Conservation (phyloP, 208 protist species). For the Phytomonas francai region DNA sequence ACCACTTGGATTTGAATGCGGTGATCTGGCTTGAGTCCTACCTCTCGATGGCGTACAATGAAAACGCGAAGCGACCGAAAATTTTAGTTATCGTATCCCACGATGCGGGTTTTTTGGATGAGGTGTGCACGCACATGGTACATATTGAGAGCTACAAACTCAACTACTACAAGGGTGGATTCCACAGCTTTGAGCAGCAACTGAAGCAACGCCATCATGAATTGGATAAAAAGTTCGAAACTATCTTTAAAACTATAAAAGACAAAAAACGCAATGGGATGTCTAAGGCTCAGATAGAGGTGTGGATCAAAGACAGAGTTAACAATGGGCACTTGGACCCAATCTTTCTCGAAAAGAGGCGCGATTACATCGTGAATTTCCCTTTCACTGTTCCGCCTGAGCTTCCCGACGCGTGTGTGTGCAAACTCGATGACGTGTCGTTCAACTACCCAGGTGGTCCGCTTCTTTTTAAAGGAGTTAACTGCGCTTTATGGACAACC, state of each 20-base stretch:
- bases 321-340: slow-evolving; percentile 53
- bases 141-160: slow-evolving; percentile 89
- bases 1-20: slow-evolving; percentile 95
- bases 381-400: slow-evolving; percentile 69
- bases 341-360: slow-evolving; percentile 72
- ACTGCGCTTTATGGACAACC: slow-evolving; percentile 81
- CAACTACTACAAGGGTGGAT: slow-evolving; percentile 80
- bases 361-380: slow-evolving; percentile 87
- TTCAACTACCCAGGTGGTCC: slow-evolving; percentile 81
- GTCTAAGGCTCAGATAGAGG: slow-evolving; percentile 81
- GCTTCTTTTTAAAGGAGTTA: slow-evolving; percentile 66
- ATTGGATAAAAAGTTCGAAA: slow-evolving; percentile 79
- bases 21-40: slow-evolving; percentile 94
- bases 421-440: slow-evolving; percentile 72
- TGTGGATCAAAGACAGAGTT: slow-evolving; percentile 69
- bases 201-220: slow-evolving; percentile 70
- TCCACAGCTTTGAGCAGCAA: slow-evolving; percentile 65
- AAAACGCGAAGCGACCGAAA: slow-evolving; percentile 75
- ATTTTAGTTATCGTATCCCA: slow-evolving; percentile 95
- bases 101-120: slow-evolving; percentile 93
- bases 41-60: slow-evolving; percentile 72
- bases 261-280: slow-evolving; percentile 86
- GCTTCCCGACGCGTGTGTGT: slow-evolving; percentile 76
- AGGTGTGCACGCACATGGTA: slow-evolving; percentile 92
- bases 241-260: slow-evolving; percentile 67